Base-by-base conservation (phyloP, 1,284 basidiomycete species). In the Waitea zeae region DNA sequence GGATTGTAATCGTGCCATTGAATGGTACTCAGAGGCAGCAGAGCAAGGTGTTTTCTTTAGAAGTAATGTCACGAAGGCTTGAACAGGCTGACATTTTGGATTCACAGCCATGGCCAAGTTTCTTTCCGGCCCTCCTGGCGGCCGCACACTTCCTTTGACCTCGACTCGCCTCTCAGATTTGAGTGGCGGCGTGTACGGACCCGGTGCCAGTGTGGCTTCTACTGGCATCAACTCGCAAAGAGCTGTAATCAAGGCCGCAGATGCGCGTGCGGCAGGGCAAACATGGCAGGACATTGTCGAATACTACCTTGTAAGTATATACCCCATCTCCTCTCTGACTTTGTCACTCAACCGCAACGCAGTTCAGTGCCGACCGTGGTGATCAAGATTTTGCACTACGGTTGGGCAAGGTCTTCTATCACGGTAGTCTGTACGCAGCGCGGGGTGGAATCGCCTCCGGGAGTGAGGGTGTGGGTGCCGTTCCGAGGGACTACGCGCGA, bases 211-310 rank as follows among this genome's bases (percentile, higher is more conserved):
- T 39, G 82, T 86, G 14, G 86, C 86, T 2, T 87, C 83, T 0
- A 90, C 87, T 0, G 86, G 81, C 5, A 46, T 65, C 17, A 86
- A 83, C 46, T 64, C 68, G 1, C 58, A 70, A 18, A 59, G 75
- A 33, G 70, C 86, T 13, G 78, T 83, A 6, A 80, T 95, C 41
- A 81, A 81, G 50, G 89, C 89, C 2, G 81, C 81, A 12, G 57
- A 75, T 22, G 78, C 86, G 18, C 70, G 72, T 13, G 76, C 78
- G 4, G 79, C 84, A 0, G 88, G 88, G 17, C 88, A 92, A 51
- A 90, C 83, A 1, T 89, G 86, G 72, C 77, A 82, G 39, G 90
- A 95, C 47, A 71, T 93, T 22, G 62, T 96, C 19, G 90, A 95
- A 51, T 92, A 87, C 50, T 89, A 88, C 47, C 64, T 84, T 44